A percentile compares a stretch with the other conserved stretches of the same genome.
Evolutionary conservation across 2,329 filamentous ascomycete genomes (phyloP).

Genomic region (Trichoderma sp.): DNA sequence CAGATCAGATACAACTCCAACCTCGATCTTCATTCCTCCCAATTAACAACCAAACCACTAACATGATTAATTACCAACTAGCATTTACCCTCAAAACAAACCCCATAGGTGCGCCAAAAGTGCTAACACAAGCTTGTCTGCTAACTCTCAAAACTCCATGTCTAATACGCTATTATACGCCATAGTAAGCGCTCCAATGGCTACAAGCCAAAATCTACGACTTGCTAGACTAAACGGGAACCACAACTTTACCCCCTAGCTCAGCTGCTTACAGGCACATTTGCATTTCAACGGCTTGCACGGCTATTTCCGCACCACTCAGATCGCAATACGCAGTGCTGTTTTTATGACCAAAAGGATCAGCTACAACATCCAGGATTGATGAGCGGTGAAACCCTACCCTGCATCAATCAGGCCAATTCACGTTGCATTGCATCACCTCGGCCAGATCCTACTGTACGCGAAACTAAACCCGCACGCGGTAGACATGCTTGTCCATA

Average conservation of each 20-base stretch:
- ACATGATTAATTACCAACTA: neutral
- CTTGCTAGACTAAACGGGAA: neutral
- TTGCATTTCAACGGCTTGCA: neutral
- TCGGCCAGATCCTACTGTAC: neutral
- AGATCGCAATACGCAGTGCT: neutral
- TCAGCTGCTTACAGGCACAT: neutral
- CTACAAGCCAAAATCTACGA: neutral
- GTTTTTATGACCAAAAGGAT: neutral
- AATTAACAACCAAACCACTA: neutral
- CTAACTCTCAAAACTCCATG: neutral
- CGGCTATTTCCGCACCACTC: neutral
- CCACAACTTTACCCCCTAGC: neutral
- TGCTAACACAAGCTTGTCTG: neutral
- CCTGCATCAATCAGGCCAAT: neutral
- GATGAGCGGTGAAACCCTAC: neutral
- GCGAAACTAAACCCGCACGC: neutral
- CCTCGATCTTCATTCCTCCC: neutral
- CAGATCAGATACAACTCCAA: neutral
- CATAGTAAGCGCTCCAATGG: conserved; percentile 2
- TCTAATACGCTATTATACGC: neutral
- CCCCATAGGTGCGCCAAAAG: neutral
- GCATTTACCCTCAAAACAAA: neutral
- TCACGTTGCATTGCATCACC: neutral
- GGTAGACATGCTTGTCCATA: neutral
- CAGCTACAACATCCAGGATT: neutral